Conservation (phyloP, 2,329 filamentous ascomycete species). For the Chalara sp. region DNA sequence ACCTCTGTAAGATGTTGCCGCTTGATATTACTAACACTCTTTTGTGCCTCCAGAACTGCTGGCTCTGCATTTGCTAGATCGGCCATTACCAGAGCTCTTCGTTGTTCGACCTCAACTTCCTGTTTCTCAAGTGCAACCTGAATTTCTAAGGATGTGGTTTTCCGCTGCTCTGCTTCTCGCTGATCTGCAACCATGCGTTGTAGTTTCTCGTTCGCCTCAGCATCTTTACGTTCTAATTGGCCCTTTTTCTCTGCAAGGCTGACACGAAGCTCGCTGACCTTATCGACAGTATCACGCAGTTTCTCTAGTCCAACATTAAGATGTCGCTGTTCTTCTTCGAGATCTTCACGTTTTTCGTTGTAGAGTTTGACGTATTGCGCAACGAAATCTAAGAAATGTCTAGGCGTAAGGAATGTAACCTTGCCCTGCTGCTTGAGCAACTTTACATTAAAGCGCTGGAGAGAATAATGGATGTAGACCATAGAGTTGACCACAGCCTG, state of each 20-base stretch:
- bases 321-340: constrained; percentile 97
- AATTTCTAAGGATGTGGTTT: constrained; percentile 81
- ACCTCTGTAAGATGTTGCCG: constrained; percentile 95
- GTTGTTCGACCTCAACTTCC: constrained; percentile 76
- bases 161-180: constrained; percentile 85
- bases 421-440: constrained; percentile 88
- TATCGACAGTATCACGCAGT: constrained; percentile 90
- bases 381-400: constrained; percentile 97
- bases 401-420: constrained; percentile 86
- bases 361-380: constrained; percentile 96
- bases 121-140: constrained; percentile 83
- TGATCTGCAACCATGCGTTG: constrained; percentile 97
- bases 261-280: constrained; percentile 84
- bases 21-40: constrained; percentile 98
- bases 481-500: constrained; percentile 95
- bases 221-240: constrained; percentile 87
- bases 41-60: constrained; percentile 85
- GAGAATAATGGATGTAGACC: constrained; percentile 96
- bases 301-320: constrained; percentile 98
- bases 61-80: constrained; percentile 90
- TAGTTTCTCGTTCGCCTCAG: constrained; percentile 93
- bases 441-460: constrained; percentile 83
- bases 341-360: constrained; percentile 95
- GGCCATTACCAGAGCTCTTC: constrained; percentile 75
- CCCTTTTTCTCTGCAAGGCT: constrained; percentile 92